Evolutionary conservation across 148 eudicot species (phyloP).

Genomic region (Cornus florida): DNA sequence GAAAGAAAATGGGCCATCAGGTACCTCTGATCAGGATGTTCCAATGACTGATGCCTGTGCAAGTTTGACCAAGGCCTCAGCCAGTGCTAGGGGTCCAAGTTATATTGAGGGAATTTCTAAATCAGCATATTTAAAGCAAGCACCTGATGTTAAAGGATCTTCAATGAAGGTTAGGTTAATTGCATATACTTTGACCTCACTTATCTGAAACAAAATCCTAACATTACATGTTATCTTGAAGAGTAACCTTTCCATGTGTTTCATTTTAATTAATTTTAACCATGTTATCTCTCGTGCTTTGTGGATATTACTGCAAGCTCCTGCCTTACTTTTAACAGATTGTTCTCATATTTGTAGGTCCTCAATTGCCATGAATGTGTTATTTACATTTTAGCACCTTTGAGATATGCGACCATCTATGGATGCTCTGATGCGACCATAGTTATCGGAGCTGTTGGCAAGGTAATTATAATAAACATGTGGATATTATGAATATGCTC

Average conservation of each 20-base stretch:
- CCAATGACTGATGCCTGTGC: conserved; percentile 79
- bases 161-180: conserved; percentile 63
- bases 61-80: conserved; percentile 57
- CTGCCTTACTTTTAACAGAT: not conserved
- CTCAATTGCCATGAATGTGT: conserved; percentile 91
- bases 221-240: too few relatives aligned
- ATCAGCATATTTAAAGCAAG: conserved; percentile 78
- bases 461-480: conserved; percentile 47
- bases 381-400: conserved; percentile 85
- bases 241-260: not conserved
- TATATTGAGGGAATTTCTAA: conserved; percentile 90
- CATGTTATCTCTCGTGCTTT: not conserved
- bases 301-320: not conserved
- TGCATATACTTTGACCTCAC: too few relatives aligned
- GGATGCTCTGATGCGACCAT: conserved; percentile 98
- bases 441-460: conserved; percentile 96
- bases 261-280: not conserved
- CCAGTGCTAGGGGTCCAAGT: conserved; percentile 69
- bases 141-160: conserved; percentile 75
- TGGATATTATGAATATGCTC: not conserved
- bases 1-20: conserved; percentile 80
- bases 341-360: conserved; percentile 45
- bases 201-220: too few relatives aligned
- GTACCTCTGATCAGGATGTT: conserved; percentile 75
- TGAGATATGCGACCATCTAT: conserved; percentile 85